Evolutionary conservation across 1,139 yeast species (phyloP).

Genomic region (Trichomonascaceae sp.): DNA sequence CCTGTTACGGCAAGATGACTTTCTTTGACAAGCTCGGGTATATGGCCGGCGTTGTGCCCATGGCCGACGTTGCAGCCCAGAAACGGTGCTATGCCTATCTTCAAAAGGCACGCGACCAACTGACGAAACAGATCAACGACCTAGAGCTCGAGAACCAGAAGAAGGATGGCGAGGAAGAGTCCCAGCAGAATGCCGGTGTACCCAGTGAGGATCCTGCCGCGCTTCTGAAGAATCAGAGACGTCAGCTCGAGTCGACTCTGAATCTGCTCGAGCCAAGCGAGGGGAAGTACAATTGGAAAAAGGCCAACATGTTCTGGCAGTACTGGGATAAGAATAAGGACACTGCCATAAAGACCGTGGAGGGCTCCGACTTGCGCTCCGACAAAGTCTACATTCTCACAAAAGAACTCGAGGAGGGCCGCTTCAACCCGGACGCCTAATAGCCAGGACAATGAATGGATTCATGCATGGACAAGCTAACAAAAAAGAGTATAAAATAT

Average conservation of each 20-base stretch:
- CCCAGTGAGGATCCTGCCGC: conserved; percentile 11
- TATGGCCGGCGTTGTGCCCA: conserved; percentile 18
- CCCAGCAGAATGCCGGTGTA: conserved; percentile 6
- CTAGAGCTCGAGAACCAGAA: conserved; percentile 9
- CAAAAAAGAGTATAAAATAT: too few relatives aligned
- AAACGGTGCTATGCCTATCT: conserved; percentile 19
- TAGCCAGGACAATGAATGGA: too few relatives aligned
- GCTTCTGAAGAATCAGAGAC: conserved; percentile 10
- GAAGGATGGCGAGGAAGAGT: conserved; percentile 4
- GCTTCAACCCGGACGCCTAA: too few relatives aligned
- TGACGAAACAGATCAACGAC: not conserved
- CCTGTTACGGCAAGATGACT: conserved; percentile 6
- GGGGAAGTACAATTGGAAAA: conserved; percentile 11
- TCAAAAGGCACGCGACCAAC: conserved; percentile 8
- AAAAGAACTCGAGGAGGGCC: not conserved
- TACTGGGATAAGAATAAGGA: conserved; percentile 23
- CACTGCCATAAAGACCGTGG: conserved; percentile 11
- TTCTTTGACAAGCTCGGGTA: conserved; percentile 14
- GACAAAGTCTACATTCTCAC: not conserved
- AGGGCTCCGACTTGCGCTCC: conserved; percentile 1
- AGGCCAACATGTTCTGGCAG: conserved; percentile 21
- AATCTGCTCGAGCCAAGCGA: conserved; percentile 10
- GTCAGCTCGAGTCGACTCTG: conserved; percentile 9
- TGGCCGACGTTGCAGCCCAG: conserved; percentile 20
- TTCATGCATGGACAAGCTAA: too few relatives aligned